These are phyloP conservation scores for Fusarium keratoplasticum DNA, from an alignment of 2,329 filamentous ascomycete species.

Conservation along the genomic window DNA sequence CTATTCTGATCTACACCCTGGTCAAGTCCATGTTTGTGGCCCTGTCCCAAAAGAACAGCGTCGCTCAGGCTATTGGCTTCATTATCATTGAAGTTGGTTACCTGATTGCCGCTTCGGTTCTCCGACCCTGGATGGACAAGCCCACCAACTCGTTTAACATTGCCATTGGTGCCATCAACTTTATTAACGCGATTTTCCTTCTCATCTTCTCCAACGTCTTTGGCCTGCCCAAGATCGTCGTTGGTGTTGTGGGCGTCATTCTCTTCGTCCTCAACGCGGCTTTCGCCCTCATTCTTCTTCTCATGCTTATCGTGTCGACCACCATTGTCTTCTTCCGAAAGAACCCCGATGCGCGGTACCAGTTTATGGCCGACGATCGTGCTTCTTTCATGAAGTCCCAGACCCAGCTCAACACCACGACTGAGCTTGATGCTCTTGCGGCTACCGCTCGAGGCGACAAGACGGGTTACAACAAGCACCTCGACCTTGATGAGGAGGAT, in stretches of 20 bases:
- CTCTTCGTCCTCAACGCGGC: slow-evolving; percentile 90
- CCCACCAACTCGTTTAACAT: slow-evolving; percentile 98
- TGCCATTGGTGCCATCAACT: slow-evolving; percentile 88
- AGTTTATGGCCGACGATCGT: slow-evolving; percentile 95
- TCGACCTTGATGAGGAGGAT: slow-evolving; percentile 57
- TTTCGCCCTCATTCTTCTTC: slow-evolving; percentile 83
- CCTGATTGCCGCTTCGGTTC: slow-evolving; percentile 80
- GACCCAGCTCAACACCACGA: slow-evolving; percentile 79
- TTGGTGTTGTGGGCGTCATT: slow-evolving; percentile 87
- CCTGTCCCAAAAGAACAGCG: slow-evolving; percentile 77
- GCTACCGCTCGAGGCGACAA: slow-evolving; percentile 90
- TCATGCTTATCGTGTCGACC: slow-evolving; percentile 77
- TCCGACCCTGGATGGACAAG: slow-evolving; percentile 99
- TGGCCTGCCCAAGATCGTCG: slow-evolving; percentile 83
- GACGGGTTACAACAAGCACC: slow-evolving; percentile 60
- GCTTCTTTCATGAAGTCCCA: slow-evolving; percentile 98
- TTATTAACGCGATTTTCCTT: slow-evolving; percentile 89
- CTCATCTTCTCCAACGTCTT: slow-evolving; percentile 91
- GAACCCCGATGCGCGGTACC: slow-evolving; percentile 94
- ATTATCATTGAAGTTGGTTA: slow-evolving; percentile 84
- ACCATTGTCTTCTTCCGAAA: slow-evolving; percentile 83
- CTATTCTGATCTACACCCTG: slow-evolving; percentile 81
- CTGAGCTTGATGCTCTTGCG: slow-evolving; percentile 89
- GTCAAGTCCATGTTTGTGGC: slow-evolving; percentile 91
- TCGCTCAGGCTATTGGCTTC: slow-evolving; percentile 83